Evolutionary conservation across 2,329 filamentous ascomycete genomes (phyloP), one percentile per base, ranked within the genome.

Genomic region (Teratosphaeria gauchensis): DNA sequence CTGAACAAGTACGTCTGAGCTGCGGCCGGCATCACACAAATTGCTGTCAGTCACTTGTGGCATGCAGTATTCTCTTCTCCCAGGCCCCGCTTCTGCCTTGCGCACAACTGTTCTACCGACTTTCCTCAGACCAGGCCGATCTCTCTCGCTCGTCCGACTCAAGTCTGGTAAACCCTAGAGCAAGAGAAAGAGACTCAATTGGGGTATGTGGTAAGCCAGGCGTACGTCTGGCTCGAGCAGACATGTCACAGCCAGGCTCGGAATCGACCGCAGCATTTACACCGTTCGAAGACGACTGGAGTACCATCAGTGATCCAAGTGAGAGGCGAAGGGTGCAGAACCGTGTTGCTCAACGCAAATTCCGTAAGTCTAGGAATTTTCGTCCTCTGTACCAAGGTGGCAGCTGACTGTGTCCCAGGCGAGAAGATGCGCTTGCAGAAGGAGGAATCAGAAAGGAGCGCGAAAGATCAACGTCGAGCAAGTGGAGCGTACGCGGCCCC

Each of bases 311-410:
- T 6, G 86, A 90, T 65, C 85, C 86, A 0, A 84, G 84, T 61
- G 85, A 89, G 74, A 80, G 88, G 68, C 79, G 88, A 62, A 84
- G 86, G 61, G 87, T 90, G 55, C 88, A 91, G 71, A 91, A 91
- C 70, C 82, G 86, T 57, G 82, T 90, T 61, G 87, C 87, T 1
- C 88, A 90, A 68, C 80, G 87, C 64, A 89, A 89, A 66, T 90
- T 89, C 65, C 81, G 88, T 90, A 80, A 68, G 85, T 76, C 24
- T 35, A 3, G 12, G 24, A 28, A 30, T 54, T 16, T 33, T 19
- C 9, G 21, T 24, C 24, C 53, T n/a, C 24, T 24, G 7, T 9
- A 19, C 51, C 51, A 16, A 19, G 2, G 5, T 6, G 11, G 16
- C 32, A 19, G 55, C 63, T 68, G 53, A 68, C 28, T 11, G 3